phyloP scores from a whole-genome alignment of 176 grass and related monocot genomes.

The Thalia dealbata region DNA sequence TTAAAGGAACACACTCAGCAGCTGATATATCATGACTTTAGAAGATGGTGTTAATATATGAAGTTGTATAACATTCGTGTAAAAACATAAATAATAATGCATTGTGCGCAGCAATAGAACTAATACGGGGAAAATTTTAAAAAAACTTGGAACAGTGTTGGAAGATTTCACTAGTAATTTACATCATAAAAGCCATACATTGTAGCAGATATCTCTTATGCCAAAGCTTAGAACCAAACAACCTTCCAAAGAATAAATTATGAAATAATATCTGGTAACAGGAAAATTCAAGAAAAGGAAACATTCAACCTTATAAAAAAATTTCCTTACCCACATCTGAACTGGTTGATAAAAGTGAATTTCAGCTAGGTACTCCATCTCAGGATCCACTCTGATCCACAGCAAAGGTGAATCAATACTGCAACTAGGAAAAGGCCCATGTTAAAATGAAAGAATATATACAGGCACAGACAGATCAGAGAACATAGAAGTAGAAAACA shows the following conservation, averaged over 20 bases:
- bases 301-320: not conserved
- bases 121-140: too few relatives aligned
- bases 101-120: too few relatives aligned
- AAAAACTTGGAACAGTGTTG: not conserved
- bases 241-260: not conserved
- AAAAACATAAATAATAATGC: not conserved
- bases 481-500: conserved; percentile 18
- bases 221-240: not conserved
- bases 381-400: conserved; percentile 90
- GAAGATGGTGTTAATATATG: not conserved
- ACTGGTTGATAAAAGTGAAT: conserved; percentile 90
- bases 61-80: not conserved
- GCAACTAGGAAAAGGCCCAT: conserved; percentile 14
- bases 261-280: not conserved
- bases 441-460: conserved; percentile 2
- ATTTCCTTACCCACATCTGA: conserved; percentile 86
- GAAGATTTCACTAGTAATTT: not conserved
- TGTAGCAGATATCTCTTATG: not conserved
- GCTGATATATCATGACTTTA: not conserved
- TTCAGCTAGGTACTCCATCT: conserved; percentile 98
- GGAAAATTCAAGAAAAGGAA: not conserved
- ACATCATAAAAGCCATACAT: not conserved
- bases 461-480: not conserved
- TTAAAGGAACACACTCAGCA: not conserved
- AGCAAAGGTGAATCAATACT: conserved; percentile 86